A percentile compares a stretch with the other conserved stretches of the same genome.
Conservation (phyloP, 768 basidiomycete genomes). For the Termitomyces sp. region DNA sequence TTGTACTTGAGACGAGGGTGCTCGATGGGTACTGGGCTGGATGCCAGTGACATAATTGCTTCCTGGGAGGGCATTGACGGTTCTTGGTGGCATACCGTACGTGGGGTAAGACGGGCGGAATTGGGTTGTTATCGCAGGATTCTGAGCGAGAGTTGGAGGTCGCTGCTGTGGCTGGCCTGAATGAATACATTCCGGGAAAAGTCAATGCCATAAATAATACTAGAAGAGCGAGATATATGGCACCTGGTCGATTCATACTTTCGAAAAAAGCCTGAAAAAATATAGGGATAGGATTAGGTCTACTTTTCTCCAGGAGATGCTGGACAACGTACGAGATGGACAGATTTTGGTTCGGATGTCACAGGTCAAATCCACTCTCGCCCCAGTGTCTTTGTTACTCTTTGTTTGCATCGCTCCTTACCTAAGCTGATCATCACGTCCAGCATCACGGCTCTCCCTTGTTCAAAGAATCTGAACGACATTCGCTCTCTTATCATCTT, state of each 20-base stretch:
- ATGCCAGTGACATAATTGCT: conserved; percentile 51
- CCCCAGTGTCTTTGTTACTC: conserved; percentile 29
- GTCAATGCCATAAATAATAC: conserved; percentile 11
- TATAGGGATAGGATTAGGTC: neutral
- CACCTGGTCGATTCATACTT: conserved; percentile 62
- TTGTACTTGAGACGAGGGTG: conserved; percentile 48
- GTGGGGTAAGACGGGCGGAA: conserved; percentile 52
- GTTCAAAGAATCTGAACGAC: neutral
- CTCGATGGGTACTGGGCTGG: conserved; percentile 55
- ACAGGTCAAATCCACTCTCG: conserved; percentile 9
- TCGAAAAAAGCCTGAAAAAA: conserved; percentile 26
- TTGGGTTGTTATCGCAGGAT: conserved; percentile 54
- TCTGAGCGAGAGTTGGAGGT: conserved; percentile 68
- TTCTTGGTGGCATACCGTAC: conserved; percentile 60
- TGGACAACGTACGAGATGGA: conserved; percentile 6
- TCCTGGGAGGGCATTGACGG: conserved; percentile 41
- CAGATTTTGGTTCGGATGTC: conserved; percentile 13
- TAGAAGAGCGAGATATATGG: conserved; percentile 14
- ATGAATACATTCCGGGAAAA: conserved; percentile 20
- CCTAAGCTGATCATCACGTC: conserved; percentile 9
- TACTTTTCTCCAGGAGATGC: neutral
- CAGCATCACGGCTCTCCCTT: no score
- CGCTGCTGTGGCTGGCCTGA: conserved; percentile 79
- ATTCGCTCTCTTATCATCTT: no score
- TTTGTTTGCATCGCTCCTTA: conserved; percentile 30